These are phyloP conservation scores for Phytophthora pisi DNA, from an alignment of 352 stramenopile genomes.

Conservation along the genomic window DNA sequence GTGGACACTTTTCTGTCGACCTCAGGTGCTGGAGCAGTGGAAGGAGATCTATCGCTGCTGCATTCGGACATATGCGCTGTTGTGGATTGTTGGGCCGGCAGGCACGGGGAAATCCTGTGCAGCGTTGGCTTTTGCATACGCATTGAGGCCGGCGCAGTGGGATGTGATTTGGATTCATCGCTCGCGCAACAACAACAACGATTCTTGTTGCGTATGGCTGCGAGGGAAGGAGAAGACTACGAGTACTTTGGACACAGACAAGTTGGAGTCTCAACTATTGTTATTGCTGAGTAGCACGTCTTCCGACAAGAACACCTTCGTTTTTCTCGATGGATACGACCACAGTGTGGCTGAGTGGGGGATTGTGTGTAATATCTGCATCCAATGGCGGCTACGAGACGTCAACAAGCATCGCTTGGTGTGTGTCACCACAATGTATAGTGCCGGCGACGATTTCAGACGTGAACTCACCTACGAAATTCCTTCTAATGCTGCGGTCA, in stretches of 20 bases:
- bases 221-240: neutral
- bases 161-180: constrained; percentile 1
- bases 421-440: neutral
- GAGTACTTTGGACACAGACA: neutral
- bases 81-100: constrained; percentile 7
- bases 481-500: neutral
- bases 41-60: constrained; percentile 6
- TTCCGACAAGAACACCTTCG: neutral
- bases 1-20: neutral
- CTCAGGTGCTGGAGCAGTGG: constrained; percentile 6
- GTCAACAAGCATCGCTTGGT: neutral
- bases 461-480: neutral
- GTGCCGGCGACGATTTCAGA: neutral
- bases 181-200: neutral
- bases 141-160: neutral
- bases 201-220: neutral
- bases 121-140: constrained; percentile 8
- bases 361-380: neutral
- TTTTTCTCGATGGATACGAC: neutral
- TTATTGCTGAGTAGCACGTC: neutral
- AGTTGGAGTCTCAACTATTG: neutral
- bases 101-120: constrained; percentile 9
- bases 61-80: constrained; percentile 2
- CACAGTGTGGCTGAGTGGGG: neutral
- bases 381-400: neutral